Conservation (phyloP, 345 rosid genomes). For the Bruguiera gymnorhiza region DNA sequence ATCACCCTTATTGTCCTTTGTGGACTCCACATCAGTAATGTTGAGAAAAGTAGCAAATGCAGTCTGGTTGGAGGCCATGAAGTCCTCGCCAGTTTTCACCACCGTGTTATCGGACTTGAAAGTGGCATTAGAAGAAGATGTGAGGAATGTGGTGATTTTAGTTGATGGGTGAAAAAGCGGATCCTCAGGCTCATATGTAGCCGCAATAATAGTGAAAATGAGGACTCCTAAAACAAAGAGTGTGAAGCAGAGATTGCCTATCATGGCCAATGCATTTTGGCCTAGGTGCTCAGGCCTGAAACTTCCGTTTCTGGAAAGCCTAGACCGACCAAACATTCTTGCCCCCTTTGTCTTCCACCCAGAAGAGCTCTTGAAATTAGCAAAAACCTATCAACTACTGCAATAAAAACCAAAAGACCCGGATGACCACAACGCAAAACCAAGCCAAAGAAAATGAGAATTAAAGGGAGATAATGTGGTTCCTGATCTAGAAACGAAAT, state of each 20-base stretch:
- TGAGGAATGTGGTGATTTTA: constrained; percentile 69
- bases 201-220: constrained; percentile 87
- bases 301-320: constrained; percentile 45
- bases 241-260: constrained; percentile 81
- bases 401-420: constrained; percentile 14
- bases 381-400: constrained; percentile 13
- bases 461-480: neutral
- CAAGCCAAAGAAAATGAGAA: neutral
- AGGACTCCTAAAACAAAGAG: constrained; percentile 75
- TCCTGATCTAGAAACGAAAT: constrained; percentile 24
- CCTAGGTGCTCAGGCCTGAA: constrained; percentile 77
- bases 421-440: constrained; percentile 16
- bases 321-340: constrained; percentile 58
- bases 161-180: constrained; percentile 83
- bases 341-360: neutral
- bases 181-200: constrained; percentile 86
- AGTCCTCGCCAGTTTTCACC: constrained; percentile 82
- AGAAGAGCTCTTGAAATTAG: constrained; percentile 2
- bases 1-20: neutral
- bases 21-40: constrained; percentile 51
- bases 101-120: constrained; percentile 66
- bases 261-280: constrained; percentile 72
- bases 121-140: constrained; percentile 74
- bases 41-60: constrained; percentile 56
- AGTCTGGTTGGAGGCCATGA: constrained; percentile 67